These are phyloP conservation scores for Ophiorrhiza pumila DNA, from an alignment of 257 asterid genomes.

Conservation along the genomic window DNA sequence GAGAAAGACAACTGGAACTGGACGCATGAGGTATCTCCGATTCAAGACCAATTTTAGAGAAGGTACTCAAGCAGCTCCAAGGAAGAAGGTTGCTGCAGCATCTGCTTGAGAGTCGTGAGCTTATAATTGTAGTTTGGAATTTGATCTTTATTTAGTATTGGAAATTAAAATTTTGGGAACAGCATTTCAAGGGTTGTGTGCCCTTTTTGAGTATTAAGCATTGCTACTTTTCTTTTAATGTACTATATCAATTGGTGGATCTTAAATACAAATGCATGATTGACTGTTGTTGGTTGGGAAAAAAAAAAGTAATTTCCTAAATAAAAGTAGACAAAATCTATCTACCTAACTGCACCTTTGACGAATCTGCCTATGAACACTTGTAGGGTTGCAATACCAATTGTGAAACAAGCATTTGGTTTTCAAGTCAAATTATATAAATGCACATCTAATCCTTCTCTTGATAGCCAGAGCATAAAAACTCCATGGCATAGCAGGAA, in stretches of 20 bases:
- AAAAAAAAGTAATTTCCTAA: no score
- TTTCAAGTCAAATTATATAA: no score
- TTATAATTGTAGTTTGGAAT: constrained; percentile 1
- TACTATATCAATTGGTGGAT: constrained; percentile 2
- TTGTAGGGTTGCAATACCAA: no score
- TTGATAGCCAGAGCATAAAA: no score
- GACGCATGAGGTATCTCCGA: constrained; percentile 82
- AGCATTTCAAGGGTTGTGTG: not conserved
- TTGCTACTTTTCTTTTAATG: not conserved
- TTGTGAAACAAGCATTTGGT: no score
- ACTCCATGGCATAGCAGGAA: no score
- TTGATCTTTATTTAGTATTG: not conserved
- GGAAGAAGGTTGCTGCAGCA: constrained; percentile 62
- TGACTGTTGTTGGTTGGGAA: not conserved
- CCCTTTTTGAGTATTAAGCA: not conserved
- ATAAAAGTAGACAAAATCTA: no score
- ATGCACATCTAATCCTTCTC: no score
- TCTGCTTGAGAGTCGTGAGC: constrained; percentile 33
- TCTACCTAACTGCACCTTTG: no score
- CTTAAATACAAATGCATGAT: constrained; percentile 3
- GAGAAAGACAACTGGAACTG: constrained; percentile 82
- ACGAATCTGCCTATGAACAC: no score
- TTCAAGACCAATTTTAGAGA: constrained; percentile 83
- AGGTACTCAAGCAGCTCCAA: constrained; percentile 80
- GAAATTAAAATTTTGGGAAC: constrained; percentile 4